Percentiles rank a stretch among this genome's conserved stretches.
Evolutionary conservation across 192 early-diverging fungal species (phyloP).

Genomic region (Backusella luteola): DNA sequence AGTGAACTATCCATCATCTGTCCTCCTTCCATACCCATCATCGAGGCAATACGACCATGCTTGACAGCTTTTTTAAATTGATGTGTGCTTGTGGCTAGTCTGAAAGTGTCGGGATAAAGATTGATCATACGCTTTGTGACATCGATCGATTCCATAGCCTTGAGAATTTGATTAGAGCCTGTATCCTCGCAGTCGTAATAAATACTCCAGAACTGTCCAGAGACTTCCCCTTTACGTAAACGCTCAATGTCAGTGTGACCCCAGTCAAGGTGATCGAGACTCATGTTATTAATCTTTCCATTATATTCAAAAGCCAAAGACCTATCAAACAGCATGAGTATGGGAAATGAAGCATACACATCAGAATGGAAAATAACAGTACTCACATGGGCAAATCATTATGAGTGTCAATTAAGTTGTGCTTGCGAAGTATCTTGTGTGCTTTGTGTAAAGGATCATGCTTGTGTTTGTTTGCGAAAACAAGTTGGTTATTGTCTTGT

Average conservation of each 20-base stretch:
- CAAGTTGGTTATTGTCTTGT: not conserved
- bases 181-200: slow-evolving; percentile 27
- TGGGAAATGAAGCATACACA: too few relatives aligned
- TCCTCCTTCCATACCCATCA: slow-evolving; percentile 69
- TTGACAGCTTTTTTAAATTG: slow-evolving; percentile 46
- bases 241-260: slow-evolving; percentile 33
- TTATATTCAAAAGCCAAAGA: slow-evolving; percentile 27
- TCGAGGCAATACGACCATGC: slow-evolving; percentile 50
- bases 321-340: slow-evolving; percentile 2
- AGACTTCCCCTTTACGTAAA: slow-evolving; percentile 26
- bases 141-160: slow-evolving; percentile 55
- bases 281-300: slow-evolving; percentile 28
- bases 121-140: slow-evolving; percentile 57
- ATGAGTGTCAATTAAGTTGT: slow-evolving; percentile 36
- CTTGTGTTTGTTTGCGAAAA: not conserved
- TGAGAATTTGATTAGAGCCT: slow-evolving; percentile 27
- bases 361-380: not conserved
- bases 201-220: slow-evolving; percentile 40
- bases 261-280: slow-evolving; percentile 15
- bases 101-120: slow-evolving; percentile 46
- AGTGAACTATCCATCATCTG: slow-evolving; percentile 64
- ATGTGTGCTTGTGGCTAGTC: slow-evolving; percentile 36
- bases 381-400: slow-evolving; percentile 34
- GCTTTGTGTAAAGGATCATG: slow-evolving; percentile 8
- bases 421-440: slow-evolving; percentile 13